These are phyloP conservation scores for Suillus luteus DNA, from an alignment of 768 basidiomycete species.

Conservation along the genomic window DNA sequence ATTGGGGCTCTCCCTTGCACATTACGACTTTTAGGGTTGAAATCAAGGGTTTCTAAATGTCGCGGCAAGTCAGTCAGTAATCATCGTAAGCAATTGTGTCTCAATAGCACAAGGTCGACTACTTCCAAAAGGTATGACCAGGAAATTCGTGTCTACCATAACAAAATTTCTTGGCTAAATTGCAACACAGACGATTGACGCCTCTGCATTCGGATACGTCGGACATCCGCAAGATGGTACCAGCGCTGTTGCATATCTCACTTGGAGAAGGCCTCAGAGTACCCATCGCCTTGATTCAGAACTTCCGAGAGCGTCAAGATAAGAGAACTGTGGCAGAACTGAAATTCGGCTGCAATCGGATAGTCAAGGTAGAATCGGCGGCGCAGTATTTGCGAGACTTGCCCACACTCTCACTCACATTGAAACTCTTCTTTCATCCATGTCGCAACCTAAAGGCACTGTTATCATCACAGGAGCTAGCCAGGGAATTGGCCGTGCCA, in stretches of 20 bases:
- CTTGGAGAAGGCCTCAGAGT: slow-evolving; percentile 15
- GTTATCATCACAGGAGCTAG: slow-evolving; percentile 48
- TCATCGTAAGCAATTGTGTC: not conserved
- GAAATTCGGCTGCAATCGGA: not conserved
- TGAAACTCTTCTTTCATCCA: not conserved
- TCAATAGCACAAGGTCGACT: slow-evolving; percentile 22
- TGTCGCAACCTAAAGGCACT: slow-evolving; percentile 21
- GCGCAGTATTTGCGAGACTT: not conserved
- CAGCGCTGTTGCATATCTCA: slow-evolving; percentile 35
- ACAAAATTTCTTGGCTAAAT: not conserved
- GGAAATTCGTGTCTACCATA: not conserved
- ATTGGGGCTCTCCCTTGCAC: not conserved
- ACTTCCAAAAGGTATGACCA: slow-evolving; percentile 4
- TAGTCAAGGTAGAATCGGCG: not conserved
- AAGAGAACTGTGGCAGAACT: not conserved
- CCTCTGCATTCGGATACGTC: slow-evolving; percentile 19
- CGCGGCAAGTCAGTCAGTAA: not conserved
- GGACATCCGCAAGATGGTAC: slow-evolving; percentile 37
- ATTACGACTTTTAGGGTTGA: not conserved
- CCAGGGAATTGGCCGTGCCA: slow-evolving; percentile 51
- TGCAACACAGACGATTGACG: not conserved
- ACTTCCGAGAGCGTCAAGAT: not conserved
- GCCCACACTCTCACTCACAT: not conserved
- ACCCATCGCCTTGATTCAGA: not conserved
- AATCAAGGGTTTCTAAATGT: not conserved